phyloP scores from a whole-genome alignment of 306 rosid species.

The Urtica urens region DNA sequence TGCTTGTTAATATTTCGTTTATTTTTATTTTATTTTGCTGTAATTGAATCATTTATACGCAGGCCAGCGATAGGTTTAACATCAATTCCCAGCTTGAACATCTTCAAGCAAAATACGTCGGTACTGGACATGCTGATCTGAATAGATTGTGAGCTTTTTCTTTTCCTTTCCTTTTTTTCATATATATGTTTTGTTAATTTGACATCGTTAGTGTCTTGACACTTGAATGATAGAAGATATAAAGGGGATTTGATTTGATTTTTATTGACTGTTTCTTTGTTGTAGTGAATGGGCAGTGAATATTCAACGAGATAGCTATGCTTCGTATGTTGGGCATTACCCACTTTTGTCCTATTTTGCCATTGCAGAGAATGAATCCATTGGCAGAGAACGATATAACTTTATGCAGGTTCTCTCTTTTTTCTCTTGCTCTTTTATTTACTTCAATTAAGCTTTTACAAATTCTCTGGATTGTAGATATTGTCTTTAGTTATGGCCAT shows the following conservation, averaged over 20 bases:
- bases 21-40: background rate
- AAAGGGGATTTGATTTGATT: no score
- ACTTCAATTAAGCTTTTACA: no score
- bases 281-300: conserved; percentile 92
- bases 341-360: conserved; percentile 64
- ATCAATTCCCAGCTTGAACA: conserved; percentile 95
- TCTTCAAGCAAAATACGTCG: conserved; percentile 94
- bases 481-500: no score
- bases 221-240: background rate
- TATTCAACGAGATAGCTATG: conserved; percentile 96
- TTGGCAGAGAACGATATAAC: conserved; percentile 83
- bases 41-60: conserved; percentile 5
- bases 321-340: conserved; percentile 83
- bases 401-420: conserved; percentile 64
- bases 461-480: no score
- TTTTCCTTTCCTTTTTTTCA: background rate
- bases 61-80: conserved; percentile 96
- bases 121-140: conserved; percentile 90
- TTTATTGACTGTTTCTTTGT: background rate
- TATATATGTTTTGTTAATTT: background rate
- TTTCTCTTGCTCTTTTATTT: conserved; percentile 1
- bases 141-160: conserved; percentile 55
- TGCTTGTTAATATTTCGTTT: background rate
- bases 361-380: conserved; percentile 87
- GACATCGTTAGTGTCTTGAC: no score